Evolutionary conservation across 176 grass and related monocot genomes (phyloP).

Genomic region (Saccharum spontaneum): DNA sequence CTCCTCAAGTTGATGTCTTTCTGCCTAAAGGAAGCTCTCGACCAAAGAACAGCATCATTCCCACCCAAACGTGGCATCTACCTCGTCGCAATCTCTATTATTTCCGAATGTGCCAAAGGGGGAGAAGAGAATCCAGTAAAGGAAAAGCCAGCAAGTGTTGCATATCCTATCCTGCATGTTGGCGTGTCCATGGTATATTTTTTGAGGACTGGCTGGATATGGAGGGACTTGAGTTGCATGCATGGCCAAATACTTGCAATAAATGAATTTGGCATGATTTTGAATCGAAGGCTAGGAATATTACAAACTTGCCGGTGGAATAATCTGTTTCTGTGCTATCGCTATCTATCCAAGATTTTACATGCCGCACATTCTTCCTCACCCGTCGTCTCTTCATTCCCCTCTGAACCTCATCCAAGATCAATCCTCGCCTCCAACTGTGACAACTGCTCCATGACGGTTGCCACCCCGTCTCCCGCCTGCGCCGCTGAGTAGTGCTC

Average conservation of each 20-base stretch:
- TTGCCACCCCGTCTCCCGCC: too few relatives aligned
- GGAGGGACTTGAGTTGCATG: background rate
- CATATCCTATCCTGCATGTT: constrained; percentile 33
- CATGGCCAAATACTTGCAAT: background rate
- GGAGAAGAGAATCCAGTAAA: constrained; percentile 29
- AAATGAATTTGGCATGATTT: background rate
- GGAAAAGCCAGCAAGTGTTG: constrained; percentile 10
- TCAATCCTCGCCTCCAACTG: background rate
- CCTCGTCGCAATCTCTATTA: constrained; percentile 16
- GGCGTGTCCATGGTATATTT: constrained; percentile 3
- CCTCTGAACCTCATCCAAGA: background rate
- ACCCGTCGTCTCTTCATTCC: background rate
- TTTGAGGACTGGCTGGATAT: background rate
- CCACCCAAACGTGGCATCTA: constrained; percentile 24
- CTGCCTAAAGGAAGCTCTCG: constrained; percentile 6
- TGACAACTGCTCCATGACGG: too few relatives aligned
- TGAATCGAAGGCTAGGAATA: background rate
- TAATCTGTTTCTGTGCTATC: background rate
- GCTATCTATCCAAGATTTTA: background rate
- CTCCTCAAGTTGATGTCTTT: constrained; percentile 12
- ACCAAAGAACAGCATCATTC: constrained; percentile 10
- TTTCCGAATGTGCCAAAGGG: constrained; percentile 11
- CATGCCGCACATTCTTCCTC: background rate
- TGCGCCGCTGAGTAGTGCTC: too few relatives aligned
- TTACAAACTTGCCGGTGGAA: background rate